Base-by-base conservation (phyloP, 306 rosid genomes). In the Dicorynia guianensis region DNA sequence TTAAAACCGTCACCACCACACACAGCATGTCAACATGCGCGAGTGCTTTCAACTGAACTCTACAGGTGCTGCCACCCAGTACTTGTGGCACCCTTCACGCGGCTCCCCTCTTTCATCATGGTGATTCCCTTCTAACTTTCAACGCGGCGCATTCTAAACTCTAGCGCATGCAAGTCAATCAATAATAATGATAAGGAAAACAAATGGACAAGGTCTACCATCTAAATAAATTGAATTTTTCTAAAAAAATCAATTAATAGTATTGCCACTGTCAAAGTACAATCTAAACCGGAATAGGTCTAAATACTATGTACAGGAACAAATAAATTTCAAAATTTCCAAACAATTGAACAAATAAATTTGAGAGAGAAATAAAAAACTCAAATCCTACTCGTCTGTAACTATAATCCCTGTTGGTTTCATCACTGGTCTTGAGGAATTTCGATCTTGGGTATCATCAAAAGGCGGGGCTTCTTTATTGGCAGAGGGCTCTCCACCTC, bases 401-500 rank as follows among this genome's bases (percentile, higher is more conserved):
- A 17, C 56, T 40, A 43, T 35, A 43, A 4, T 30, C 13, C n/a
- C n/a, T 60, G 78, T 36, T 68, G 17, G 69, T 49, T 8, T 9
- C 71, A 77, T 75, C 15, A 63, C 4, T 35, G 80, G 34, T 61
- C 46, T 20, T 62, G 82, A 25, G 84, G 42, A n/a, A 87, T 69
- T 78, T 91, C 94, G 9, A 77, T 53, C 60, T 85, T 89, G 6
- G 88, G 87, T 4, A 78, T 12, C 61, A 70, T 54, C 75, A 84
- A 35, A 4, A 91, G 50, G 43, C 93, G 90, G 9, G 93, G 89
- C 85, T 82, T 95, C 80, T 95, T 95, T 39, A 62, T 19, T 0
- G 92, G 99, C 3, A 65, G 86, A 46, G 99, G 99, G 46, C 97
- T 92, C 30, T 94, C 90, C 19, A 95, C 99, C 83, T 95, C 99